These are phyloP conservation scores for Saturnispora ahearnii DNA, from an alignment of 805 yeast genomes.

Conservation along the genomic window DNA sequence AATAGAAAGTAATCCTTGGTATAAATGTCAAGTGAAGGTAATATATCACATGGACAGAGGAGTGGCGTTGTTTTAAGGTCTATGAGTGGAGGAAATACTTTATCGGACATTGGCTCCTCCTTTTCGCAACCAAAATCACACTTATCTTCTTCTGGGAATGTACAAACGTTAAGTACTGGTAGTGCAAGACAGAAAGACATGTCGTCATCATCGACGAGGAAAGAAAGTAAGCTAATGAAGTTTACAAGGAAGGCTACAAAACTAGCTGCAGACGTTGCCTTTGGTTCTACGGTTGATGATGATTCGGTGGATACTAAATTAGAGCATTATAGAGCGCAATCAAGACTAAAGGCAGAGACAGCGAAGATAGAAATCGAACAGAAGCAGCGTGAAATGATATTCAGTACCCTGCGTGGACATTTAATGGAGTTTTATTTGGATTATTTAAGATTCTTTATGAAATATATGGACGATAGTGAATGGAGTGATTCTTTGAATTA, in stretches of 20 bases:
- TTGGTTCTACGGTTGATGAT: constrained; percentile 19
- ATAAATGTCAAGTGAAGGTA: neutral
- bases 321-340: neutral
- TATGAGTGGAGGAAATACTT: neutral
- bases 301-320: neutral
- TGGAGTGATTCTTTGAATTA: constrained; percentile 25
- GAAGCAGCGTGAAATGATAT: constrained; percentile 13
- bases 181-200: neutral
- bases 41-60: neutral
- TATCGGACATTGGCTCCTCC: neutral
- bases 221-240: constrained; percentile 12
- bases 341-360: constrained; percentile 9
- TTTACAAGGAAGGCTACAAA: constrained; percentile 23
- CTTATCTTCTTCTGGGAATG: neutral
- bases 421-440: constrained; percentile 22
- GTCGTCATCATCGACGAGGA: neutral
- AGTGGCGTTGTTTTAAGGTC: neutral
- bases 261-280: constrained; percentile 27
- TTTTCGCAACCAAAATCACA: neutral
- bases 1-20: neutral
- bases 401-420: constrained; percentile 14
- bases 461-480: constrained; percentile 27
- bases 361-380: constrained; percentile 12
- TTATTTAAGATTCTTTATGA: constrained; percentile 24
- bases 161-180: neutral